These are phyloP conservation scores for Epichloe gansuensis DNA, from an alignment of 2,329 filamentous ascomycete species.

Conservation along the genomic window DNA sequence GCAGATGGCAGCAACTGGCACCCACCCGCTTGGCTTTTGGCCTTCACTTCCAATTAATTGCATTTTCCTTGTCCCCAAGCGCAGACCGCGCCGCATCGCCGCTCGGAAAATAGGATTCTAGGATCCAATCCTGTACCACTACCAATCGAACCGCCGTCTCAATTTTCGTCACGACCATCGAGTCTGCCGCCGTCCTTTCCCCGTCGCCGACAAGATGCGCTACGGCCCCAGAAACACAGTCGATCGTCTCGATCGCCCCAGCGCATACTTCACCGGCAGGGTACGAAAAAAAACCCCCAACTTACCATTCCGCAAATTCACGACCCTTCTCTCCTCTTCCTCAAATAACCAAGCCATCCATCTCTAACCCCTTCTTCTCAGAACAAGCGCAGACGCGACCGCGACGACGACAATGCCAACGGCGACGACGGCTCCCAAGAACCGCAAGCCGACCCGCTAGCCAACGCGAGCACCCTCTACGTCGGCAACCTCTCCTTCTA, in stretches of 20 bases:
- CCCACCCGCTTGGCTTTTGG: too few species aligned
- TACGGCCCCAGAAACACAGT: slow-evolving; percentile 55
- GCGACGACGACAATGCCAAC: slow-evolving; percentile 39
- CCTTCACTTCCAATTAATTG: too few species aligned
- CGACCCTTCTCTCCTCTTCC: too few species aligned
- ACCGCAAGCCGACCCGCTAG: slow-evolving; percentile 53
- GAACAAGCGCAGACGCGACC: slow-evolving; percentile 62
- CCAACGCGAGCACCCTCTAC: slow-evolving; percentile 85
- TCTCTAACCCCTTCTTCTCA: slow-evolving; percentile 20
- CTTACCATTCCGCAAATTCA: neutral
- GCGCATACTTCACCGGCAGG: slow-evolving; percentile 80
- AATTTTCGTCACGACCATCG: neutral
- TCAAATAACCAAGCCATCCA: neutral
- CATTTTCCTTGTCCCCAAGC: too few species aligned
- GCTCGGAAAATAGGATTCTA: too few species aligned
- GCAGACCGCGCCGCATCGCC: too few species aligned
- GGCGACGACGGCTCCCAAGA: slow-evolving; percentile 32
- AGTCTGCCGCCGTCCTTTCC: neutral
- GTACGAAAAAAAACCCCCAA: slow-evolving; percentile 35
- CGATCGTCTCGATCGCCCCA: slow-evolving; percentile 85
- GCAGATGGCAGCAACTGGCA: too few species aligned
- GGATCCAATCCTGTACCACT: too few species aligned
- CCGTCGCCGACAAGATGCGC: slow-evolving; percentile 25
- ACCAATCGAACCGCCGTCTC: too few species aligned
- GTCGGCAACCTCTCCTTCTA: slow-evolving; percentile 98